These are phyloP conservation scores for Boehmeria nivea DNA, from an alignment of 306 rosid species.

Conservation along the genomic window DNA sequence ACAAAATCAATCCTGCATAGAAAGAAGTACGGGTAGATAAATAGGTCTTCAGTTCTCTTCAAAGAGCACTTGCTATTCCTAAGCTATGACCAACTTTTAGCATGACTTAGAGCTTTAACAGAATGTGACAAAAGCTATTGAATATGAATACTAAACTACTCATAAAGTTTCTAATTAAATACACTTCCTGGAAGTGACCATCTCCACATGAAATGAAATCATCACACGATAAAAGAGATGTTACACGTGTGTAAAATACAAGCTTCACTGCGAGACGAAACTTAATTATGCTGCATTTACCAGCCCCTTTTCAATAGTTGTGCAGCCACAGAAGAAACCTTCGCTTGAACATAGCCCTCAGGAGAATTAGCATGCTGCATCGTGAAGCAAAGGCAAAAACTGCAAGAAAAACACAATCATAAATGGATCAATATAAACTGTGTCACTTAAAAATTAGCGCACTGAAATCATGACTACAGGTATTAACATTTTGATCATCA, in stretches of 20 bases:
- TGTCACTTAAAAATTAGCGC: not conserved
- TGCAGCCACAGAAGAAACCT: slow-evolving; percentile 90
- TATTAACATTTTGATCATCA: not conserved
- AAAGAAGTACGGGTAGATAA: slow-evolving; percentile 3
- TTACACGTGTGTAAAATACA: not conserved
- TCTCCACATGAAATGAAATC: slow-evolving; percentile 1
- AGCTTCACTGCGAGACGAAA: not conserved
- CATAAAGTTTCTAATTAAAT: not conserved
- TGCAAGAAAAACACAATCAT: slow-evolving; percentile 40
- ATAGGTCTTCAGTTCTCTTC: not conserved
- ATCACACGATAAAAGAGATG: not conserved
- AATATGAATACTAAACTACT: not conserved
- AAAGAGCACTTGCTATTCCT: not conserved
- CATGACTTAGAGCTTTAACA: not conserved
- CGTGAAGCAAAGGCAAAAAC: slow-evolving; percentile 71
- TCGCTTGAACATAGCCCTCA: slow-evolving; percentile 74
- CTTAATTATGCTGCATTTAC: slow-evolving; percentile 35
- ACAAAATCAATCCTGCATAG: slow-evolving; percentile 69
- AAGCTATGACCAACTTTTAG: not conserved
- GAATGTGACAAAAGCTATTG: slow-evolving; percentile 10
- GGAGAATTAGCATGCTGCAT: slow-evolving; percentile 84
- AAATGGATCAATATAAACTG: slow-evolving; percentile 17
- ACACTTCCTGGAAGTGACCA: not conserved
- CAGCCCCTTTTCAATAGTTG: slow-evolving; percentile 97
- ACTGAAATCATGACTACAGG: not conserved